phyloP scores from a whole-genome alignment of 2,329 filamentous ascomycete species.

The Arthrobotrys sphaeroides region DNA sequence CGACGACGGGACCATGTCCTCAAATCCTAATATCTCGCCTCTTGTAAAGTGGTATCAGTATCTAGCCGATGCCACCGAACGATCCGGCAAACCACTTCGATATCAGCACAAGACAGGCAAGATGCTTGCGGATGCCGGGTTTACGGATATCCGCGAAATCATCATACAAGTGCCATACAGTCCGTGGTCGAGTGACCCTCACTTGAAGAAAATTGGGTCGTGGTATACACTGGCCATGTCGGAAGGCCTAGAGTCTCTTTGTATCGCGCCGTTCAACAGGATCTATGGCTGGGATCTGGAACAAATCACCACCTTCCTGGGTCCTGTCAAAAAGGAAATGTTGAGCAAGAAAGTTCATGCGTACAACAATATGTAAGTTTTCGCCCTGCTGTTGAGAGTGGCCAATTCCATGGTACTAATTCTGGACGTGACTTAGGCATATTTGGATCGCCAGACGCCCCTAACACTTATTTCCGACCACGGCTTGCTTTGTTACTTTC shows the following conservation, averaged over 20 bases:
- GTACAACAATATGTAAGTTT: conserved; percentile 79
- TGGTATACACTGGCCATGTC: conserved; percentile 86
- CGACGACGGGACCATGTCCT: conserved; percentile 71
- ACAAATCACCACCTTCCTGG: conserved; percentile 72
- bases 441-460: conserved; percentile 59
- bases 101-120: conserved; percentile 70
- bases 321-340: conserved; percentile 73
- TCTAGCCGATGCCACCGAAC: conserved; percentile 74
- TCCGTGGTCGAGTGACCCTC: conserved; percentile 73
- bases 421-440: conserved; percentile 55
- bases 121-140: conserved; percentile 75
- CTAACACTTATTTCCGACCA: conserved; percentile 6
- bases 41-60: conserved; percentile 75
- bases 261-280: conserved; percentile 76
- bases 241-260: conserved; percentile 77
- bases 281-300: conserved; percentile 70
- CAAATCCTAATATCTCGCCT: conserved; percentile 63
- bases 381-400: neutral
- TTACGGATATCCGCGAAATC: conserved; percentile 78
- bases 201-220: conserved; percentile 74
- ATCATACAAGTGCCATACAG: conserved; percentile 77
- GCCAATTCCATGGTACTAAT: conserved; percentile 19
- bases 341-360: conserved; percentile 74
- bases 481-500: conserved; percentile 14
- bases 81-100: conserved; percentile 71